A percentile compares a stretch with the other conserved stretches of the same genome.
Evolutionary conservation across 495 filamentous ascomycete genomes (phyloP).

Genomic region (Lasiosphaeriaceae sp.): DNA sequence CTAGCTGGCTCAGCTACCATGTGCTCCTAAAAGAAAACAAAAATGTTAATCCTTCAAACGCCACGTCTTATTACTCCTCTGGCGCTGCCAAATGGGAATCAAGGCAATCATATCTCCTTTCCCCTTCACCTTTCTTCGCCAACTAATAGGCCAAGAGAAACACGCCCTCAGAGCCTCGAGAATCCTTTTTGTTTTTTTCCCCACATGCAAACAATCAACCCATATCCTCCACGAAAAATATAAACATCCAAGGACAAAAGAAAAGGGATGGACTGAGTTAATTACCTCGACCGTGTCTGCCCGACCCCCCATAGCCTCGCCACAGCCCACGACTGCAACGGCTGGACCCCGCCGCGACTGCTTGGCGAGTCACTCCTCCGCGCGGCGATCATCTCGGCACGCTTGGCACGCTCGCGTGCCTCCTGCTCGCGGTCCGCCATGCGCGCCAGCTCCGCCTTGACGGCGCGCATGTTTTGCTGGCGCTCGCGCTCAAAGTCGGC

Average conservation of each 20-base stretch:
- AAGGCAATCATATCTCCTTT: no score
- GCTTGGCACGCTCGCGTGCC: neutral
- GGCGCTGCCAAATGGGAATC: no score
- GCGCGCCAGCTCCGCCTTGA: neutral
- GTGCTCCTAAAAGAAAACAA: no score
- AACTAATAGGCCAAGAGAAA: no score
- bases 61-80: no score
- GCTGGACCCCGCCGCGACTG: neutral
- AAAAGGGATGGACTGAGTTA: neutral
- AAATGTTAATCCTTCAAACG: no score
- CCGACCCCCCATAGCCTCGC: slow-evolving; percentile 13
- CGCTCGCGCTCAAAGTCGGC: neutral
- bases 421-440: neutral
- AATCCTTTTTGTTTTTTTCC: no score
- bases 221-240: neutral
- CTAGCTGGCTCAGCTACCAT: no score
- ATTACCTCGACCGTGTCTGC: slow-evolving; percentile 7
- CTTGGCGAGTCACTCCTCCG: neutral
- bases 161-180: no score
- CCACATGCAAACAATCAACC: no score
- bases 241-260: neutral
- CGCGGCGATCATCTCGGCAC: neutral
- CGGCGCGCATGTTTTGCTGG: neutral
- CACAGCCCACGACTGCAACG: slow-evolving; percentile 9
- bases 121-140: no score